Evolutionary conservation across 2,329 filamentous ascomycete species (phyloP).

Genomic region (Aspergillus tamarii): DNA sequence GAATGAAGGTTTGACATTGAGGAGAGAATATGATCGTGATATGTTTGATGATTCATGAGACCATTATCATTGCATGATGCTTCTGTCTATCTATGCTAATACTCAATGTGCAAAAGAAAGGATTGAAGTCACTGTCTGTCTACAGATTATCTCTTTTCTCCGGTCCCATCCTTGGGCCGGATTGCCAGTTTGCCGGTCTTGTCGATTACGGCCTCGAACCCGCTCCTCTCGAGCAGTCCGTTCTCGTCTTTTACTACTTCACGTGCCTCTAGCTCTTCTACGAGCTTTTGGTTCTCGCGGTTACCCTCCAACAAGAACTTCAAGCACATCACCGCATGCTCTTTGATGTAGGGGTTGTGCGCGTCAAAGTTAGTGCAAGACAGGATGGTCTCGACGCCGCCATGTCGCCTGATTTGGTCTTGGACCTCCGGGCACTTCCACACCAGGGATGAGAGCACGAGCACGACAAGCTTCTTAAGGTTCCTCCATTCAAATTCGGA

Average conservation of each 20-base stretch:
- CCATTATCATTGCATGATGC: background rate
- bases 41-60: constrained; percentile 1
- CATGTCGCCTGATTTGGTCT: constrained; percentile 80
- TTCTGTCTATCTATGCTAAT: background rate
- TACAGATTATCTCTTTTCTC: background rate
- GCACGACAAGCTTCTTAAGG: constrained; percentile 89
- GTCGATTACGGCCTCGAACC: constrained; percentile 48
- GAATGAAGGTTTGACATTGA: background rate
- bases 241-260: constrained; percentile 47
- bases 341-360: constrained; percentile 90
- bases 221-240: constrained; percentile 45
- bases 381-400: constrained; percentile 83
- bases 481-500: constrained; percentile 74
- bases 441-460: constrained; percentile 84
- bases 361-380: constrained; percentile 91
- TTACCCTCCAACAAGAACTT: constrained; percentile 67
- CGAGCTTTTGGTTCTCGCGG: constrained; percentile 57
- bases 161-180: constrained; percentile 35
- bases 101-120: background rate
- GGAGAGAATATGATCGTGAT: background rate
- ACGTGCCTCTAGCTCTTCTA: constrained; percentile 51
- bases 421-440: constrained; percentile 87
- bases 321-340: constrained; percentile 85
- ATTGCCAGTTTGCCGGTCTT: constrained; percentile 48
- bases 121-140: background rate